A percentile compares a stretch with the other conserved stretches of the same genome.
phyloP scores from a whole-genome alignment of 192 early-diverging fungal species.

The Mortierella alpina region DNA sequence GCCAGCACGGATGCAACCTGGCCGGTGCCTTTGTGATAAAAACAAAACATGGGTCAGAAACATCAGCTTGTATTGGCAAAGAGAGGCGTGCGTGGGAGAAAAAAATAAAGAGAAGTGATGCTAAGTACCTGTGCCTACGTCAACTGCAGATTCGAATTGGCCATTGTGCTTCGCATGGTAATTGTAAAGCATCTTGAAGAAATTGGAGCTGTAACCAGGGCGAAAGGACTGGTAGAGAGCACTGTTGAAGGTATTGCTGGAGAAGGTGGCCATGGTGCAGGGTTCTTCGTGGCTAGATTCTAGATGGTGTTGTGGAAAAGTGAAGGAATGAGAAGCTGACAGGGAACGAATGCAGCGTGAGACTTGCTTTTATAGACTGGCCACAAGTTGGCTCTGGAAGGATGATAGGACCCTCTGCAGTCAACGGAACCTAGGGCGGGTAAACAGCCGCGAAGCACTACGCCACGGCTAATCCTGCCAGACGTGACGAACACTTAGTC shows the following conservation, averaged over 20 bases:
- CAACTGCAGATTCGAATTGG: conserved; percentile 57
- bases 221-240: conserved; percentile 49
- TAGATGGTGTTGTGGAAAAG: not conserved
- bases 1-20: conserved; percentile 61
- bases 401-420: too few species aligned
- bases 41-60: not conserved
- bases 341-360: too few species aligned
- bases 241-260: conserved; percentile 51
- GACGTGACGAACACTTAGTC: too few species aligned
- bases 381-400: too few species aligned
- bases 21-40: conserved; percentile 59
- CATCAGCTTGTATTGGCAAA: not conserved
- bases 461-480: too few species aligned
- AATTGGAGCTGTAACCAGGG: conserved; percentile 36
- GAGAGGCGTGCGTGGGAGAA: not conserved
- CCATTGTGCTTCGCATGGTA: conserved; percentile 55
- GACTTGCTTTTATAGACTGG: too few species aligned
- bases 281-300: not conserved
- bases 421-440: too few species aligned
- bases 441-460: too few species aligned
- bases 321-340: too few species aligned
- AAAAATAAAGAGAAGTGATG: not conserved
- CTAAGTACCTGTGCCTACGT: conserved; percentile 57
- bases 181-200: conserved; percentile 57
- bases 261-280: conserved; percentile 51